Percentiles rank a stretch among this genome's conserved stretches.
phyloP scores from a whole-genome alignment of 2,329 filamentous ascomycete species.

The Pseudofabraea citricarpa region DNA sequence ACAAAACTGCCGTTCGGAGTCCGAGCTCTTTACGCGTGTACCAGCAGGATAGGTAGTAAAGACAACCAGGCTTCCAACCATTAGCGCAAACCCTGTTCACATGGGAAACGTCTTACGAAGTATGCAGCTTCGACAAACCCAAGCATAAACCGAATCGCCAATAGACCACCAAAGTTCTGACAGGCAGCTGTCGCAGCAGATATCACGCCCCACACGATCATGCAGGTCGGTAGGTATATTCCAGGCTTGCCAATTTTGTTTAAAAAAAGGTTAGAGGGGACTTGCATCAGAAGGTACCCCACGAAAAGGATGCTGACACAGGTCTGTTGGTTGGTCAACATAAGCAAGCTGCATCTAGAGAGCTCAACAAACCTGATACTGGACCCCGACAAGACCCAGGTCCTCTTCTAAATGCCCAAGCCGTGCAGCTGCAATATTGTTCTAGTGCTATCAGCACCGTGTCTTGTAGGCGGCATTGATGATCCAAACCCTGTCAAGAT shows the following conservation, averaged over 20 bases:
- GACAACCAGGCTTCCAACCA: conserved; percentile 43
- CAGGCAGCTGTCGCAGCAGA: conserved; percentile 44
- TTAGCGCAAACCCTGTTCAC: conserved; percentile 2
- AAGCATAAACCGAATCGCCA: conserved; percentile 43
- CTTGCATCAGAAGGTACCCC: conserved; percentile 28
- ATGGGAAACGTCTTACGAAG: conserved; percentile 33
- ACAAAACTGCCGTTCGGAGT: conserved; percentile 60
- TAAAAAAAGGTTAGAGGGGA: conserved; percentile 44
- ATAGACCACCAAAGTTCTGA: conserved; percentile 39
- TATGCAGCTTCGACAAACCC: conserved; percentile 52
- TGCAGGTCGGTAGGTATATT: conserved; percentile 44
- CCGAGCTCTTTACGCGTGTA: conserved; percentile 66
- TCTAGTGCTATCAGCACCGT: conserved; percentile 20
- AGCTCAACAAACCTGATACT: not conserved
- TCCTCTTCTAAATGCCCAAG: conserved; percentile 44
- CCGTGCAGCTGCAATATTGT: conserved; percentile 52
- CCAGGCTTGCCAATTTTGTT: conserved; percentile 44
- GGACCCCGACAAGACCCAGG: conserved; percentile 35
- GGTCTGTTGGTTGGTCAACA: conserved; percentile 24
- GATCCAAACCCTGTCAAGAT: conserved; percentile 42
- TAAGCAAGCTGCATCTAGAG: conserved; percentile 1
- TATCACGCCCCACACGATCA: conserved; percentile 45
- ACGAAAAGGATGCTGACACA: conserved; percentile 35
- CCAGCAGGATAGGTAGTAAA: conserved; percentile 62
- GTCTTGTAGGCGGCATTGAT: conserved; percentile 19